A percentile compares a stretch with the other conserved stretches of the same genome.
Evolutionary conservation across 331 rosid genomes (phyloP).

Genomic region (Malus hybrid): DNA sequence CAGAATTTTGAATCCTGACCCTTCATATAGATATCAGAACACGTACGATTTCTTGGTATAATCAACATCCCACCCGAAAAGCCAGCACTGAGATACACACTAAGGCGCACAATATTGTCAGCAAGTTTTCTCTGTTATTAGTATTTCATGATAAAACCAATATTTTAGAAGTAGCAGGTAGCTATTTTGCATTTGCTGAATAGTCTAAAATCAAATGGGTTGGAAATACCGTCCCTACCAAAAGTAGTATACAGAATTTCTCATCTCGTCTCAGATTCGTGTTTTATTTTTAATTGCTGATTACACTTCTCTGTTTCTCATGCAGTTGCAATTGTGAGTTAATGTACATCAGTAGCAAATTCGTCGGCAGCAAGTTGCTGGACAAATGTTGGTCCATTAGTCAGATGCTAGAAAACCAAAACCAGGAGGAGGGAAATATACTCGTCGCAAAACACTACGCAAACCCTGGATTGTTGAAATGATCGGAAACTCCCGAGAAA

Average conservation of each 20-base stretch:
- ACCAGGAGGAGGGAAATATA: not conserved
- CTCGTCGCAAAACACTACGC: not conserved
- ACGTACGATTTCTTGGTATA: too few species aligned
- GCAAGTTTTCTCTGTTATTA: not conserved
- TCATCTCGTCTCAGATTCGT: too few species aligned
- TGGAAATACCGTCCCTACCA: not conserved
- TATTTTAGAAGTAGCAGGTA: not conserved
- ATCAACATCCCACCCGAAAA: not conserved
- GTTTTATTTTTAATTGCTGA: not conserved
- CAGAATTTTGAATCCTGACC: not conserved
- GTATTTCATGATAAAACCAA: not conserved
- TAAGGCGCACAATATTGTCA: not conserved
- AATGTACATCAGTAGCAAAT: not conserved
- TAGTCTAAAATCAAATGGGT: not conserved
- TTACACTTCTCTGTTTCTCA: not conserved
- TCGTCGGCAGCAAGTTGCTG: not conserved
- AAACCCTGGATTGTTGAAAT: not conserved
- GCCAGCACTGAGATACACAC: not conserved
- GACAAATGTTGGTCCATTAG: not conserved
- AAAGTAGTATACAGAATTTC: too few species aligned
- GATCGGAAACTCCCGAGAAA: not conserved
- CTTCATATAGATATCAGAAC: too few species aligned
- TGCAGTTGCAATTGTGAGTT: conserved; percentile 9
- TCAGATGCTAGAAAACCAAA: not conserved
- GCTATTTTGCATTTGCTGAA: not conserved